Base-by-base conservation (phyloP, 2,329 filamentous ascomycete genomes). In the Lasiodiplodia citricola region DNA sequence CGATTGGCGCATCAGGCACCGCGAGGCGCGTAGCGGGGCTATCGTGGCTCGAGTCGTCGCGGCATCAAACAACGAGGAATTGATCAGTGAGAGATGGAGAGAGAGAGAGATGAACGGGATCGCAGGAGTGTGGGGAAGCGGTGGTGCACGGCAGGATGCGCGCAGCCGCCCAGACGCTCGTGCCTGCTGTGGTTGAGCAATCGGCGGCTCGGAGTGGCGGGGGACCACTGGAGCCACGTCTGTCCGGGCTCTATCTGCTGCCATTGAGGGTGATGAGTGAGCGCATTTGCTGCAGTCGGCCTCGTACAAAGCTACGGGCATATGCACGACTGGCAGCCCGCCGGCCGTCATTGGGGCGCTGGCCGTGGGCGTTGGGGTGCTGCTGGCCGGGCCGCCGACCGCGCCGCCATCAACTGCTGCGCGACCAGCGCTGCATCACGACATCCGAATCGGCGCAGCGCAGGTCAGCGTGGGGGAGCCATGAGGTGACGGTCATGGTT, bases 141-240 rank as follows among this genome's bases (percentile, higher is more conserved):
- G 51, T 41, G 38, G 63, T 54, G 50, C 51, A 63, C 58, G 28
- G 23, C 58, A 51, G 41, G 44, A 35, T 25, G 58, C 58, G 50
- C 41, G 58, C 58, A 63, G 58, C 58, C 58, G 58, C 41, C 14
- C n/a, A 25, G n/a, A 23, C n/a, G 44, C 31, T 52, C 44, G 60
- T 57, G 54, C 21, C 28, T 35, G 28, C 16, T 56, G 54, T 5
- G 25, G 58, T 65, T 55, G 51, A 55, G 38, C 51, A 55, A 66
- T 64, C 58, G 41, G 58, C 18, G 57, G n/a, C 18, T 54, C 63
- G 63, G 63, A 8, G 25, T 44, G 60, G 51, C 63, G 51, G 51
- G 63, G 63, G 51, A 44, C 37, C 25, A 56, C 38, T 66, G 63
- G 63, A 66, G 63, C 63, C 63, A 66, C 63, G 63, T 66, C 52